Evolutionary conservation across 2,329 filamentous ascomycete species (phyloP).

Genomic region (Botryotinia narcissicola): DNA sequence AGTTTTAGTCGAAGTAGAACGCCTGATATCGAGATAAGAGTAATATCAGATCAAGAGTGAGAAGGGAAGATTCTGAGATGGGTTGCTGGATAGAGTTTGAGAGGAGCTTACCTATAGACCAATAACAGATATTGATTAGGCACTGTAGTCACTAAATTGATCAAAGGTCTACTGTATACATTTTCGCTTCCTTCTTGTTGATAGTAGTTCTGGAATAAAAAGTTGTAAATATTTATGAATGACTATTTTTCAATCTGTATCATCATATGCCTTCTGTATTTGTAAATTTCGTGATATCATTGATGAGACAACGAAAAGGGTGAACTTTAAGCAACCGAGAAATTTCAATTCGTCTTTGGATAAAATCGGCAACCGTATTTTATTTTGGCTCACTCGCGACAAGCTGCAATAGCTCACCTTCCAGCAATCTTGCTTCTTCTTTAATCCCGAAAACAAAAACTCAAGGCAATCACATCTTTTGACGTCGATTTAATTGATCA

Average conservation of each 20-base stretch:
- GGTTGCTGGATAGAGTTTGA: neutral
- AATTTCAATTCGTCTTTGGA: constrained; percentile 32
- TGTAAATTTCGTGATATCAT: neutral
- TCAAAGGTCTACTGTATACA: neutral
- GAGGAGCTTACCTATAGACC: neutral
- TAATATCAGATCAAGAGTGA: neutral
- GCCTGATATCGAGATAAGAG: constrained; percentile 13
- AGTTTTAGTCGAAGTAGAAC: constrained; percentile 23
- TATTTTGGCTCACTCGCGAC: constrained; percentile 18
- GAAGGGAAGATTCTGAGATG: neutral
- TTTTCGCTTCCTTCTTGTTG: neutral
- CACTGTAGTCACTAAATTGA: neutral
- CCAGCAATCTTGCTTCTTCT: neutral
- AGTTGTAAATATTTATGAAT: neutral
- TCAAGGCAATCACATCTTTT: neutral
- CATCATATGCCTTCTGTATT: neutral
- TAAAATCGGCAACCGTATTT: constrained; percentile 18
- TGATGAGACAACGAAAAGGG: neutral
- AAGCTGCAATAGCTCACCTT: constrained; percentile 18
- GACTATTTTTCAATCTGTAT: neutral
- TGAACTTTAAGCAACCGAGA: constrained; percentile 29
- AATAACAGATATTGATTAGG: neutral
- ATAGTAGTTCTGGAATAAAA: neutral
- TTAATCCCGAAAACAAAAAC: neutral
- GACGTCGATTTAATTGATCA: constrained; percentile 24